A percentile compares a stretch with the other conserved stretches of the same genome.
Conservation (phyloP, 225 moss, liverwort and hornwort genomes). For the Pleurozium schreberi region DNA sequence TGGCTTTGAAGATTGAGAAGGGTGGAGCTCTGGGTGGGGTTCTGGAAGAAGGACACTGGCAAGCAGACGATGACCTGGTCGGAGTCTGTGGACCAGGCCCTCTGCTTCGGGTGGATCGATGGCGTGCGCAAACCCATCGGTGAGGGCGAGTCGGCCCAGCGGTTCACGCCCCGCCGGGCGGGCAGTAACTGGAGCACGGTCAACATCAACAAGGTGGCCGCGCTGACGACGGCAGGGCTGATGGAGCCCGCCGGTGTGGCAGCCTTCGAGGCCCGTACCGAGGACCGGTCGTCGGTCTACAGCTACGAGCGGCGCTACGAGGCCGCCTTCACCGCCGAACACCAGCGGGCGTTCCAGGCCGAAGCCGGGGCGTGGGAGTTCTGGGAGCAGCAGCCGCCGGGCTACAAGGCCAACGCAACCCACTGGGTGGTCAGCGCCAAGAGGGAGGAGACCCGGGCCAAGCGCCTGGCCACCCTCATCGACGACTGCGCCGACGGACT, state of each 20-base stretch:
- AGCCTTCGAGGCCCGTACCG: not conserved
- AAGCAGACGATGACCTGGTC: not conserved
- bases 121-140: not conserved
- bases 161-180: not conserved
- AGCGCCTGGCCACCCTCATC: not conserved
- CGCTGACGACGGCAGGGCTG: not conserved
- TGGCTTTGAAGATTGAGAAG: too few species aligned
- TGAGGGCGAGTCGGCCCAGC: not conserved
- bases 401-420: not conserved
- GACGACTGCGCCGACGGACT: not conserved
- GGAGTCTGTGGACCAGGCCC: not conserved
- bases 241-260: not conserved
- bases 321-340: not conserved
- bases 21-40: not conserved
- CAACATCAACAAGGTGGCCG: not conserved
- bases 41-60: not conserved
- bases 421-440: not conserved
- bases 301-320: not conserved
- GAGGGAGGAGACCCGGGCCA: not conserved
- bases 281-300: not conserved
- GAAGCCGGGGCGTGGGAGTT: not conserved
- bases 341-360: not conserved
- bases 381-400: not conserved
- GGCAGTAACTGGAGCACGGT: not conserved
- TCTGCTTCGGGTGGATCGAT: not conserved